These are phyloP conservation scores for Catharanthus roseus DNA, from an alignment of 257 asterid genomes.

Conservation along the genomic window DNA sequence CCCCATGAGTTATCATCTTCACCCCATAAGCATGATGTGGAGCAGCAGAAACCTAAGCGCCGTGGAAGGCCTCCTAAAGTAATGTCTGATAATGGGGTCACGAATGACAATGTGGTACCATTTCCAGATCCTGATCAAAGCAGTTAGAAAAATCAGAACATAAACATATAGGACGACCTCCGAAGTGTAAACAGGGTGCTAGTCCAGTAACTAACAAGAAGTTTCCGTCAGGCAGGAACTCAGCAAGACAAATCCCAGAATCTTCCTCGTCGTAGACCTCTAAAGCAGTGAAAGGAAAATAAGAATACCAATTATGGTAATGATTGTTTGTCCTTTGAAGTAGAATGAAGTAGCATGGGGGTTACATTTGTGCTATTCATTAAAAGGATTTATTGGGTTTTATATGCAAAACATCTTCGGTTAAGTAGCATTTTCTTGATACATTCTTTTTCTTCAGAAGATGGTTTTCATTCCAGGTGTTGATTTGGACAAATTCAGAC, in stretches of 20 bases:
- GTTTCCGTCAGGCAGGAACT: not conserved
- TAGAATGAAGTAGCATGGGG: not conserved
- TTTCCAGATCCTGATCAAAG: conserved; percentile 1
- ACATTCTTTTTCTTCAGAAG: not conserved
- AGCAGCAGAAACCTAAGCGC: conserved; percentile 9
- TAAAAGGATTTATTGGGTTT: not conserved
- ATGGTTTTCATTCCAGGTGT: not conserved
- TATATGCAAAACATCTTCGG: too few relatives aligned
- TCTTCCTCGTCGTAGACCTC: not conserved
- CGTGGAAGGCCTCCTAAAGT: conserved; percentile 9
- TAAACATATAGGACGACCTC: conserved; percentile 17
- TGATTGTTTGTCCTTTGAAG: not conserved
- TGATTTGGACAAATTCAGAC: too few relatives aligned
- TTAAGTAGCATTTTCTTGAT: too few relatives aligned
- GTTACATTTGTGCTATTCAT: too few relatives aligned
- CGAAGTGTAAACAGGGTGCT: conserved; percentile 11
- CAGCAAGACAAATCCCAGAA: not conserved
- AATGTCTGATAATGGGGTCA: not conserved
- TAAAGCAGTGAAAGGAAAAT: not conserved
- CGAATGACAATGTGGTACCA: not conserved
- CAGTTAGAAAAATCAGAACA: conserved; percentile 8
- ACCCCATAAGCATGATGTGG: conserved; percentile 2
- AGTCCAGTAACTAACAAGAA: not conserved
- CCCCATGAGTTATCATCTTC: not conserved
- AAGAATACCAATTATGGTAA: not conserved